Conservation (phyloP, 2,329 filamentous ascomycete genomes). For the Huntiella decipiens region DNA sequence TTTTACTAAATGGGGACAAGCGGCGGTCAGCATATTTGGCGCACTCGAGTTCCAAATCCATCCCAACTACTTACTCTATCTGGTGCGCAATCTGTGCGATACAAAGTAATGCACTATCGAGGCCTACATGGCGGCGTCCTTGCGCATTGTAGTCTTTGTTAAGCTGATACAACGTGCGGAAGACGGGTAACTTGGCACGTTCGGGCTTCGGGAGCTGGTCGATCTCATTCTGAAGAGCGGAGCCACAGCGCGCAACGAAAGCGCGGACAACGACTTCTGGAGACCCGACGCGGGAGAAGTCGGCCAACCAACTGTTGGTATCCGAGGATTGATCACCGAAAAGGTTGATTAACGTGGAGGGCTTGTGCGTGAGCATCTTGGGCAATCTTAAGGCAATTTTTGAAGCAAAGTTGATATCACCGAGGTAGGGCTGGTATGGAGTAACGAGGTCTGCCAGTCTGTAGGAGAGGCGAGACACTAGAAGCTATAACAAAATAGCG, state of each 20-base stretch:
- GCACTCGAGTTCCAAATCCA: too few relatives aligned
- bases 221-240: conserved; percentile 41
- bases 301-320: conserved; percentile 42
- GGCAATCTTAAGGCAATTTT: not conserved
- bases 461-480: too few relatives aligned
- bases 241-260: conserved; percentile 39
- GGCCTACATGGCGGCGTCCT: conserved; percentile 35
- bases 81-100: conserved; percentile 49
- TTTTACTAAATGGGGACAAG: conserved; percentile 20
- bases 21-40: not conserved
- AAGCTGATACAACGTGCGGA: conserved; percentile 42
- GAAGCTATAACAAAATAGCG: too few relatives aligned
- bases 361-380: conserved; percentile 2
- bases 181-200: conserved; percentile 39
- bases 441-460: not conserved
- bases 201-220: conserved; percentile 36
- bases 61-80: conserved; percentile 36
- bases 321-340: conserved; percentile 56
- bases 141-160: conserved; percentile 44
- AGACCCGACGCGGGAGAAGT: conserved; percentile 27
- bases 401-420: not conserved
- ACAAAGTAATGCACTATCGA: conserved; percentile 46
- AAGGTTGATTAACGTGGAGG: conserved; percentile 26
- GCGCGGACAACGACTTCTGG: conserved; percentile 35
- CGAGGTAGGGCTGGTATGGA: not conserved